Evolutionary conservation across 2,329 filamentous ascomycete genomes (phyloP).

Genomic region (Trichoderma sp.): DNA sequence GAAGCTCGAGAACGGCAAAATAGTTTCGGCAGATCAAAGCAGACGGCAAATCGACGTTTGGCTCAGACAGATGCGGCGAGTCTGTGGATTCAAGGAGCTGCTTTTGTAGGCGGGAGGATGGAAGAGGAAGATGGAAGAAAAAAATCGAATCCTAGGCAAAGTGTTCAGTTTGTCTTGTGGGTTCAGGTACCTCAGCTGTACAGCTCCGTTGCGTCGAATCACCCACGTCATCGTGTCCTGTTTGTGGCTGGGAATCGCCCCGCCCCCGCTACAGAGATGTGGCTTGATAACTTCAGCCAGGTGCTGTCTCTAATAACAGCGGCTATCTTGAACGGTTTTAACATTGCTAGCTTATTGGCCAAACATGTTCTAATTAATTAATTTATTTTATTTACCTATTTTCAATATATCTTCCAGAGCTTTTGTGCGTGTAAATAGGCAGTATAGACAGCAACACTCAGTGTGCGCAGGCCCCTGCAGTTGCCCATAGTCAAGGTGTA

Average conservation of each 20-base stretch:
- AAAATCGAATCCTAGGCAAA: neutral
- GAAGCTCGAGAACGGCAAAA: neutral
- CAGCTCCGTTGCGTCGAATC: constrained; percentile 23
- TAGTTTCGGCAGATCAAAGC: neutral
- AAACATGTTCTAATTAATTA: too few species aligned
- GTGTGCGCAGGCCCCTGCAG: neutral
- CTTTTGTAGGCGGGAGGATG: neutral
- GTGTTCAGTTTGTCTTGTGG: constrained; percentile 15
- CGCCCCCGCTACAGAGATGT: constrained; percentile 24
- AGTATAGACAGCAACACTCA: neutral
- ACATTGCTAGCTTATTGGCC: neutral
- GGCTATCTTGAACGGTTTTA: neutral
- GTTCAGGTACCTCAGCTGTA: constrained; percentile 12
- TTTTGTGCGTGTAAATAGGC: neutral
- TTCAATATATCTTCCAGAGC: too few species aligned
- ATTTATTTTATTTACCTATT: too few species aligned
- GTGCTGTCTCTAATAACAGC: neutral
- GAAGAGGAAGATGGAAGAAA: neutral
- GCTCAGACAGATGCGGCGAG: neutral
- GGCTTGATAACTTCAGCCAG: neutral
- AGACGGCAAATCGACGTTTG: neutral
- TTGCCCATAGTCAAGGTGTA: neutral
- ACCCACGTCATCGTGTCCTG: constrained; percentile 35
- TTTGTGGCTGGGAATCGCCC: constrained; percentile 28
- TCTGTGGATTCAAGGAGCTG: too few species aligned